These are phyloP conservation scores for Tricholomella constricta DNA, from an alignment of 768 basidiomycete genomes.

Conservation along the genomic window DNA sequence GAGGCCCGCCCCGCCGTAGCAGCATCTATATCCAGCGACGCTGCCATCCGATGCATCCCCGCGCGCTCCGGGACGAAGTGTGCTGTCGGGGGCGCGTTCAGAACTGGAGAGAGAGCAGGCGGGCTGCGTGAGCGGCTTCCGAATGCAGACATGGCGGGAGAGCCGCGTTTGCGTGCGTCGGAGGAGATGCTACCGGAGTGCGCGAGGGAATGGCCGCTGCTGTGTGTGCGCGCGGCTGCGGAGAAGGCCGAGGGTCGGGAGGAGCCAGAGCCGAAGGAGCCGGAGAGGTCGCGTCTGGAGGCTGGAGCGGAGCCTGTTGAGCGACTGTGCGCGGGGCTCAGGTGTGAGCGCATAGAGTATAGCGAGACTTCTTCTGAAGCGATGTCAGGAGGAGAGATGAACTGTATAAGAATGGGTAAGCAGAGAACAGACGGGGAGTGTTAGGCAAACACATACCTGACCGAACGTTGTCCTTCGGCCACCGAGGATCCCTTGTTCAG, in stretches of 20 bases:
- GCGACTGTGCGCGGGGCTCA: slow-evolving; percentile 47
- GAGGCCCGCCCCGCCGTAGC: slow-evolving; percentile 18
- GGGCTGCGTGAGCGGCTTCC: slow-evolving; percentile 29
- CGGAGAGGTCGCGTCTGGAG: slow-evolving; percentile 43
- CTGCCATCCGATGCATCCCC: slow-evolving; percentile 16
- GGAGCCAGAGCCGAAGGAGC: slow-evolving; percentile 53
- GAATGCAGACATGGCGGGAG: slow-evolving; percentile 56
- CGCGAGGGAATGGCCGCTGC: slow-evolving; percentile 43
- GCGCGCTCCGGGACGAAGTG: slow-evolving; percentile 24
- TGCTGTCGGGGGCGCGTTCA: slow-evolving; percentile 11
- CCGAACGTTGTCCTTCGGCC: slow-evolving; percentile 56
- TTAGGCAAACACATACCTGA: slow-evolving; percentile 43
- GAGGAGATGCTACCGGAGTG: slow-evolving; percentile 58
- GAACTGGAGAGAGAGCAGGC: slow-evolving; percentile 14
- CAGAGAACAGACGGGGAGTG: slow-evolving; percentile 11
- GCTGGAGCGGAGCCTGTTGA: slow-evolving; percentile 57
- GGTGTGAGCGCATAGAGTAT: slow-evolving; percentile 61
- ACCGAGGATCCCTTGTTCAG: slow-evolving; percentile 28
- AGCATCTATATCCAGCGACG: slow-evolving; percentile 12
- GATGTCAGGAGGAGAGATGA: slow-evolving; percentile 40
- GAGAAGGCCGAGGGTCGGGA: slow-evolving; percentile 55
- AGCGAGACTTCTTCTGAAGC: slow-evolving; percentile 68
- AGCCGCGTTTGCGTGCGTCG: slow-evolving; percentile 46
- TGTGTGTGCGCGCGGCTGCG: slow-evolving; percentile 30
- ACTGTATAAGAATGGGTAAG: slow-evolving; percentile 32